These are phyloP conservation scores for Cladophialophora chaetospira DNA, from an alignment of 2,329 filamentous ascomycete species.

Conservation along the genomic window DNA sequence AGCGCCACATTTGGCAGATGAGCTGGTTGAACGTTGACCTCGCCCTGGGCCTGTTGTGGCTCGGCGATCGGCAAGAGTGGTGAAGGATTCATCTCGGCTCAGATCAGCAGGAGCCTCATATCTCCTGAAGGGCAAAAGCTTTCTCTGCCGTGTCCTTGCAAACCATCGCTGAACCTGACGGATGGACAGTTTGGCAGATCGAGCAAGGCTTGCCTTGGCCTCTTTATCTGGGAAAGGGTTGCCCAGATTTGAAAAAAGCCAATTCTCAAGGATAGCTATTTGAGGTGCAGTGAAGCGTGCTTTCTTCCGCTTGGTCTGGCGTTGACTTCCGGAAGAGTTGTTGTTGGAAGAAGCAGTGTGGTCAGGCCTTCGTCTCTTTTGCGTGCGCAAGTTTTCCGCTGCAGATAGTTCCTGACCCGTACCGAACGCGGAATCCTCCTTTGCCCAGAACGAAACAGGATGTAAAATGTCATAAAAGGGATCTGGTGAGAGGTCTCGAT, in stretches of 20 bases:
- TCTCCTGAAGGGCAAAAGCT: no score
- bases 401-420: background rate
- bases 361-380: background rate
- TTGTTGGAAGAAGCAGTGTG: background rate
- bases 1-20: no score
- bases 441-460: no score
- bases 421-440: no score
- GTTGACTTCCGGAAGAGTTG: background rate
- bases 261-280: background rate
- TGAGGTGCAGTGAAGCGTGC: background rate
- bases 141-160: slow-evolving; percentile 4
- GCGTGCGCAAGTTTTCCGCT: background rate
- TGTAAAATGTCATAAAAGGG: no score
- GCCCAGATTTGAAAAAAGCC: background rate
- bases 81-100: no score
- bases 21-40: no score
- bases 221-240: background rate
- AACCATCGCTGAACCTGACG: background rate
- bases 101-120: background rate
- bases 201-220: background rate
- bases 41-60: no score
- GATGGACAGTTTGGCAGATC: background rate
- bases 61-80: no score
- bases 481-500: no score
- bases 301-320: background rate